Base-by-base conservation (phyloP, 805 yeast genomes). In the Kluyveromyces lactis region DNA sequence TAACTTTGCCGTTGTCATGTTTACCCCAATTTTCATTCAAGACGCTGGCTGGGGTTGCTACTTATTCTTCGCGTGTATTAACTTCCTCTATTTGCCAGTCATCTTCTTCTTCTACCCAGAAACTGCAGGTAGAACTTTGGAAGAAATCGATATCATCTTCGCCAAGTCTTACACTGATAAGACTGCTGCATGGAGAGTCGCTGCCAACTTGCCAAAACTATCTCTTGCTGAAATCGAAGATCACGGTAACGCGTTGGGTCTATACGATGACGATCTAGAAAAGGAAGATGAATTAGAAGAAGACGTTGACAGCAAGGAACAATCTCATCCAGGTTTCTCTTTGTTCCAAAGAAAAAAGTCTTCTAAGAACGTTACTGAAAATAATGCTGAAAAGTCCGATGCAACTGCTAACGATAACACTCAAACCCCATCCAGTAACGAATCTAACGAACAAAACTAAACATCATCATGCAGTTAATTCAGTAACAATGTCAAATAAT, bases 21-120 rank as follows among this genome's bases (percentile, higher is more conserved):
- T 78, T 48, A 76, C 82, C 1, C 86, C 86, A 18, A 67, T 73
- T 31, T 64, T 79, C 64, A 56, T 68, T 55, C 48, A 63, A 63
- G 40, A 68, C 49, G 62, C 73, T 51, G 55, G 67, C 50, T 79
- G 81, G 73, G 83, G 81, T 43, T 72, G 81, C 43, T 83, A 81
- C 61, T 59, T 81, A 37, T 75, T 83, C 62, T 83, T 83, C 60
- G 84, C 85, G 7, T 56, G 65, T 24, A 68, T 81, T 42, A 81
- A 81, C 66, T 70, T 72, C 53, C 45, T 68, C 33, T 80, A 76
- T 65, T 60, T 77, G 39, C 84, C 86, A 24, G 62, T 79, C 43
- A 76, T 76, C 45, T 78, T 64, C 70, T 71, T 79, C 64, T 74
- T 71, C 60, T 82, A 79, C 59, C 90, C 89, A 31, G 90, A 82